phyloP scores from a whole-genome alignment of 345 rosid genomes.

The Citrus sinensis region DNA sequence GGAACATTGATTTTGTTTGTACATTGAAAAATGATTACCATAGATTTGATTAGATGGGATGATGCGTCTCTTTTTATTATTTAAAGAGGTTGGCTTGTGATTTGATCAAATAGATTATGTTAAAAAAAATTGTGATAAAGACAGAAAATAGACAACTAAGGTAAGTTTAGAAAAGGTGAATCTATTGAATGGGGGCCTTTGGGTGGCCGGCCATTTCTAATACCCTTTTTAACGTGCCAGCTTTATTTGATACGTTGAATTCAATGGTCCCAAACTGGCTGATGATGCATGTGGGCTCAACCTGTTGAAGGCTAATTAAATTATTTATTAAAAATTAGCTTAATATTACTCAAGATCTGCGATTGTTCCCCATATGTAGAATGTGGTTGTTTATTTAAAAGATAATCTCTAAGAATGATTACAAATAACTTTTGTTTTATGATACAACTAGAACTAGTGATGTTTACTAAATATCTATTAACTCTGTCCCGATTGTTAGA shows the following conservation, averaged over 20 bases:
- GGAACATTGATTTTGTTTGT: constrained; percentile 5
- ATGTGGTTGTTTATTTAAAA: too few species aligned
- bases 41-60: constrained; percentile 6
- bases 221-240: not conserved
- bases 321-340: not conserved
- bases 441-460: too few species aligned
- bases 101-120: not conserved
- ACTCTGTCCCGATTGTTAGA: too few species aligned
- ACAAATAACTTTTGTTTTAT: too few species aligned
- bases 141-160: not conserved
- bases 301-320: not conserved
- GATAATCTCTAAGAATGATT: too few species aligned
- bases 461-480: not conserved
- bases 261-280: not conserved
- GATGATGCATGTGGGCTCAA: not conserved
- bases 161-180: not conserved
- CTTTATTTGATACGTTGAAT: not conserved
- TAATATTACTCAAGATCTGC: too few species aligned
- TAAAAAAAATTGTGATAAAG: not conserved
- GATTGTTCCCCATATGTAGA: too few species aligned
- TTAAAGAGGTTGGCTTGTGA: not conserved
- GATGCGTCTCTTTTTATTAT: not conserved
- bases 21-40: not conserved
- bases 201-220: not conserved
- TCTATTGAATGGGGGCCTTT: not conserved